These are phyloP conservation scores for Porphyra umbilicalis DNA, from an alignment of 31 red algal species.

Conservation along the genomic window DNA sequence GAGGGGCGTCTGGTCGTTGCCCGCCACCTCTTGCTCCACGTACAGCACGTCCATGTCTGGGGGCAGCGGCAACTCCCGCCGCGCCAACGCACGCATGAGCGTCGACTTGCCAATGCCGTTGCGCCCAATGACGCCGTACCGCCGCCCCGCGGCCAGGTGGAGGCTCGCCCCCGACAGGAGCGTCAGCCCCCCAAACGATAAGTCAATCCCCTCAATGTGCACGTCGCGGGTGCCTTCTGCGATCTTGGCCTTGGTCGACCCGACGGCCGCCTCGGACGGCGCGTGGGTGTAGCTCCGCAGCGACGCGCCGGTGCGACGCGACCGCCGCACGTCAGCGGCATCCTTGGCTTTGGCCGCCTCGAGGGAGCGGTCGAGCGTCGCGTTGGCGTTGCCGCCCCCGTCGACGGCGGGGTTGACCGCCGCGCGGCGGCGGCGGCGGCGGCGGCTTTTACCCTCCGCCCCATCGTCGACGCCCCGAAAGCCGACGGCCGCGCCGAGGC, in stretches of 20 bases:
- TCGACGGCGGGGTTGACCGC: slow-evolving; percentile 3
- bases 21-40: slow-evolving; percentile 86
- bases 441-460: background rate
- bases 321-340: slow-evolving; percentile 30
- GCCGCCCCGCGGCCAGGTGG: slow-evolving; percentile 50
- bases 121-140: slow-evolving; percentile 80
- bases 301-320: slow-evolving; percentile 56
- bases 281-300: slow-evolving; percentile 30
- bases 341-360: slow-evolving; percentile 79
- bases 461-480: background rate
- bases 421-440: slow-evolving; percentile 1
- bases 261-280: slow-evolving; percentile 44
- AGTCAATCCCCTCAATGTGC: slow-evolving; percentile 82
- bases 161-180: slow-evolving; percentile 52
- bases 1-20: slow-evolving; percentile 66
- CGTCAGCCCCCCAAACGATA: slow-evolving; percentile 75
- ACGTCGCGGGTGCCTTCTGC: slow-evolving; percentile 55
- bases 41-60: slow-evolving; percentile 73
- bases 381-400: slow-evolving; percentile 58
- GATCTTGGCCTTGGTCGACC: slow-evolving; percentile 53
- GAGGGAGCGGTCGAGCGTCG: slow-evolving; percentile 64
- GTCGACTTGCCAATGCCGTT: slow-evolving; percentile 97
- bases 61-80: slow-evolving; percentile 62
- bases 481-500: slow-evolving; percentile 49
- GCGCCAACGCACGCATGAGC: slow-evolving; percentile 73